Evolutionary conservation across 2,329 filamentous ascomycete species (phyloP), one percentile per base, ranked within the genome.

Genomic region (Arthrobotrys sinensis): DNA sequence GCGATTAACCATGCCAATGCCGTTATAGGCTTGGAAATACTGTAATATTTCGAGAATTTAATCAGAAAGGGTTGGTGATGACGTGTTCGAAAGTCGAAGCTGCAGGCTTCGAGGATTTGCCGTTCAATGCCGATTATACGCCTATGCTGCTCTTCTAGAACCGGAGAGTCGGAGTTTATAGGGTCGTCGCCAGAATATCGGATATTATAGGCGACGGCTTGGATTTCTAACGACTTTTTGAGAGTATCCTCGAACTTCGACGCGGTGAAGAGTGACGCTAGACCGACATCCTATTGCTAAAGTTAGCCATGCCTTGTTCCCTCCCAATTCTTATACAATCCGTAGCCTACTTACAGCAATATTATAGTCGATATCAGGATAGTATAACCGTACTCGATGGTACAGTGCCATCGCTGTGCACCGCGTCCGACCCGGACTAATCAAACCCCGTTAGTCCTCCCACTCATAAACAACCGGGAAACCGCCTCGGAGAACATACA

Each of bases 191-290:
- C 62, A 34, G 92, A 85, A 84, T 92, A 84, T 85, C 91, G 81
- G 82, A 97, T 86, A 83, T 97, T 97, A 85, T 95, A 93, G 24
- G 93, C 91, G 0, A 94, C 94, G 75, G 93, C 96, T 14, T 98
- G 87, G 79, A 99, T 96, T 80, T 99, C 96, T 73, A 90, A 90
- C 2, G 93, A 97, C 86, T 98, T 98, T 86, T 99, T 99, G 81
- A 97, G 89, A 0, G 96, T 99, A 84, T 99, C 96, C 85, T 99
- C 96, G 53, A 96, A 94, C 86, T 99, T 99, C 87, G 95, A 98
- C 1, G 94, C 94, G 1, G 94, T 92, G 82, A 98, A 95, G 7
- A 99, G 86, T 24, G 93, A 92, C 0, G 96, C 93, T 5, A 96
- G 89, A 0, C 95, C 93, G 1, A 93, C 94, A 83, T 98, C 95